phyloP scores from a whole-genome alignment of 2,329 filamentous ascomycete species.

The Colletotrichum musicola region DNA sequence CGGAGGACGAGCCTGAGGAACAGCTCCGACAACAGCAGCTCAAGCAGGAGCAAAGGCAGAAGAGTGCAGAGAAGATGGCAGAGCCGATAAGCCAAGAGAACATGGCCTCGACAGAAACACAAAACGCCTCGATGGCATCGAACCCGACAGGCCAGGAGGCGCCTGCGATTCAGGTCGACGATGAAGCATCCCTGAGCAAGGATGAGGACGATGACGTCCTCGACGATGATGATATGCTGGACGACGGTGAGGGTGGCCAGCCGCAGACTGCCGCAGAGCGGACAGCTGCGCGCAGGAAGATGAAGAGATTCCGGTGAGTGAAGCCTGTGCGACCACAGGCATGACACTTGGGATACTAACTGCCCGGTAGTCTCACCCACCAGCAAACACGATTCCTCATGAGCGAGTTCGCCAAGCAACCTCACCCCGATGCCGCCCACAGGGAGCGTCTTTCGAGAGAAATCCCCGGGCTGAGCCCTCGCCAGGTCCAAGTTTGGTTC shows the following conservation, averaged over 20 bases:
- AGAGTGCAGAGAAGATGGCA: conserved; percentile 52
- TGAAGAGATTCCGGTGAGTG: conserved; percentile 83
- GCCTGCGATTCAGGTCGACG: conserved; percentile 49
- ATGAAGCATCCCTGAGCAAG: conserved; percentile 51
- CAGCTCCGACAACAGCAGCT: conserved; percentile 45
- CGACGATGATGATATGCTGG: conserved; percentile 71
- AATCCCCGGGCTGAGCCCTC: conserved; percentile 90
- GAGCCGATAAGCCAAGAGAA: conserved; percentile 55
- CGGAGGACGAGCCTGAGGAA: conserved; percentile 52
- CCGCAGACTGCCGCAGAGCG: conserved; percentile 69
- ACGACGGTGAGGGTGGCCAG: conserved; percentile 59
- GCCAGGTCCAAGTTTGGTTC: conserved; percentile 98
- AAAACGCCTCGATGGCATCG: conserved; percentile 54
- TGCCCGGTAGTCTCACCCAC: conserved; percentile 79
- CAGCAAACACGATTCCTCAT: conserved; percentile 97
- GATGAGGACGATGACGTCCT: conserved; percentile 65
- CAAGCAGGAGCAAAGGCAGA: conserved; percentile 43
- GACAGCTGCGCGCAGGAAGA: conserved; percentile 70
- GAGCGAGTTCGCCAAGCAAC: conserved; percentile 96
- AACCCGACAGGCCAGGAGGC: conserved; percentile 53
- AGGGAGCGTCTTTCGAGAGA: conserved; percentile 88
- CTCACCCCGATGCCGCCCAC: conserved; percentile 92
- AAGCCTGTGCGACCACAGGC: neutral
- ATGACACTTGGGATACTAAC: conserved; percentile 48
- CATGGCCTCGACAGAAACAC: conserved; percentile 54